A percentile compares a stretch with the other conserved stretches of the same genome.
Evolutionary conservation across 2,329 filamentous ascomycete species (phyloP).

Genomic region (Penicillium sp.): DNA sequence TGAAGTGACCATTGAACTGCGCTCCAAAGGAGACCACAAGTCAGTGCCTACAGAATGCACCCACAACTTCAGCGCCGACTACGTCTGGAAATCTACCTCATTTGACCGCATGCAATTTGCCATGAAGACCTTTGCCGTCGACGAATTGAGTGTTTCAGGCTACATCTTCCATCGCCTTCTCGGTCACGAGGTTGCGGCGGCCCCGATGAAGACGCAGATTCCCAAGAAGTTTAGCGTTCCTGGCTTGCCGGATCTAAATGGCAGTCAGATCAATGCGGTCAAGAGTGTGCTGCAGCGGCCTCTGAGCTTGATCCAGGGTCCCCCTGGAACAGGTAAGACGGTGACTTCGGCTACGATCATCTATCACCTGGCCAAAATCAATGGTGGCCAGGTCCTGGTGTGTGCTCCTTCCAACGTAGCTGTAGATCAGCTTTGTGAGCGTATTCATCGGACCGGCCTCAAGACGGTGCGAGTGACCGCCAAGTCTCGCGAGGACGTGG

Average conservation of each 20-base stretch:
- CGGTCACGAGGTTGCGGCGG: slow-evolving; percentile 88
- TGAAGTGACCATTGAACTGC: slow-evolving; percentile 89
- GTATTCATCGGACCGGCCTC: slow-evolving; percentile 86
- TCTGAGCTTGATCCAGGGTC: slow-evolving; percentile 90
- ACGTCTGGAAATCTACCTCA: slow-evolving; percentile 98
- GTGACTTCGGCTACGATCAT: slow-evolving; percentile 98
- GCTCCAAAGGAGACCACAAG: slow-evolving; percentile 92
- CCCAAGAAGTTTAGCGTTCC: slow-evolving; percentile 97
- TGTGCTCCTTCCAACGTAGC: slow-evolving; percentile 98
- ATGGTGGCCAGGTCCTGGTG: slow-evolving; percentile 87
- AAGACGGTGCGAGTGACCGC: slow-evolving; percentile 98
- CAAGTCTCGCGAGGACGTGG: slow-evolving; percentile 96
- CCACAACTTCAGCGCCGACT: slow-evolving; percentile 96
- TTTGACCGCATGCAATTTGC: slow-evolving; percentile 99
- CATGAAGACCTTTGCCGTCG: slow-evolving; percentile 98
- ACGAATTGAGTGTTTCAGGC: slow-evolving; percentile 96
- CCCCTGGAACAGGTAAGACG: slow-evolving; percentile 95
- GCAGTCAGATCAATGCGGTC: slow-evolving; percentile 92
- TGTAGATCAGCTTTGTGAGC: slow-evolving; percentile 95
- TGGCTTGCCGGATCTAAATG: slow-evolving; percentile 87
- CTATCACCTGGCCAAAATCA: slow-evolving; percentile 93
- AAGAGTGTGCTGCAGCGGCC: slow-evolving; percentile 92
- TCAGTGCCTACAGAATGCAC: slow-evolving; percentile 92
- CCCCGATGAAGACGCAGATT: slow-evolving; percentile 90
- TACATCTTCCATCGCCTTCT: slow-evolving; percentile 98